These are phyloP conservation scores for Fraxinus pennsylvanica DNA, from an alignment of 257 asterid species.

Conservation along the genomic window DNA sequence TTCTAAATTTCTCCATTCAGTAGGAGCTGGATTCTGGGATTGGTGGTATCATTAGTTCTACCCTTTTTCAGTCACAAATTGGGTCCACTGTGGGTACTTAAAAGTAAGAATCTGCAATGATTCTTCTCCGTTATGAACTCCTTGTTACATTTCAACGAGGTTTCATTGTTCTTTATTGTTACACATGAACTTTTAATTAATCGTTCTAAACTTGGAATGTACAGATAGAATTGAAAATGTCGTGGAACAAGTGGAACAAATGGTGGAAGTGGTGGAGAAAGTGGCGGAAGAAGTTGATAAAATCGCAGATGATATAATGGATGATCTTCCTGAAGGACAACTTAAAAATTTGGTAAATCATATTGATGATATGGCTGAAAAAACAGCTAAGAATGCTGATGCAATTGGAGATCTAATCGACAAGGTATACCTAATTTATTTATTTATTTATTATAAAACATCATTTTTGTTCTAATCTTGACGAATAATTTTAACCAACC, in stretches of 20 bases:
- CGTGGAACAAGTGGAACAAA: slow-evolving; percentile 51
- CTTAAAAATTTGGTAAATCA: slow-evolving; percentile 34
- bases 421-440: slow-evolving; percentile 37
- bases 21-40: slow-evolving; percentile 71
- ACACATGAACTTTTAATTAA: neutral
- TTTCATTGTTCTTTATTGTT: no score
- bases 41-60: slow-evolving; percentile 48
- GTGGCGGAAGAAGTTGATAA: slow-evolving; percentile 63
- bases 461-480: neutral
- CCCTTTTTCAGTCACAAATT: slow-evolving; percentile 64
- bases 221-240: slow-evolving; percentile 44
- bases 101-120: slow-evolving; percentile 41
- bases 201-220: neutral
- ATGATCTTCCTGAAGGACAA: slow-evolving; percentile 58
- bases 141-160: no score
- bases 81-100: slow-evolving; percentile 69
- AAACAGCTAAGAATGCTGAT: slow-evolving; percentile 53
- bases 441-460: neutral
- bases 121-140: neutral
- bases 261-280: slow-evolving; percentile 60
- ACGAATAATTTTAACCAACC: no score
- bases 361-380: slow-evolving; percentile 55
- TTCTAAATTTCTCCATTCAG: slow-evolving; percentile 22
- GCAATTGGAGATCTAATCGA: slow-evolving; percentile 51
- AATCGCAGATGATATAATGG: slow-evolving; percentile 45